These are phyloP conservation scores for Pyrus pyrifolia DNA, from an alignment of 306 rosid species.

Conservation along the genomic window DNA sequence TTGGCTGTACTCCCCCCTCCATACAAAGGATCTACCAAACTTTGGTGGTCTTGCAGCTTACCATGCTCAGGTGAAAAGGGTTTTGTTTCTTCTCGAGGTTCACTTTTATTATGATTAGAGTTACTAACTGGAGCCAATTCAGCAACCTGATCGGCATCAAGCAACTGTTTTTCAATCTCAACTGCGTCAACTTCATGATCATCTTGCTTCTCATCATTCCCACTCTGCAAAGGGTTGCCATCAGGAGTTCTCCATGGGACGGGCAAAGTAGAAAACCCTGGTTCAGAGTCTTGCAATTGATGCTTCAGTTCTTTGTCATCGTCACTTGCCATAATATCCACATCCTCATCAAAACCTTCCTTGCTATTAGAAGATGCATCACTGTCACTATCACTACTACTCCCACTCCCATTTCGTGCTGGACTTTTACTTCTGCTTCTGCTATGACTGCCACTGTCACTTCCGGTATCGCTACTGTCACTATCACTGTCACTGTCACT, in stretches of 20 bases:
- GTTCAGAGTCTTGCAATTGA: slow-evolving; percentile 47
- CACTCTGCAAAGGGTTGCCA: slow-evolving; percentile 39
- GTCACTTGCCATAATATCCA: slow-evolving; percentile 93
- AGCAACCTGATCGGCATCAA: slow-evolving; percentile 48
- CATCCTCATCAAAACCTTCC: slow-evolving; percentile 91
- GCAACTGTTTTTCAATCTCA: slow-evolving; percentile 62
- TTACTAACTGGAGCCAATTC: slow-evolving; percentile 29
- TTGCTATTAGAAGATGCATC: slow-evolving; percentile 85
- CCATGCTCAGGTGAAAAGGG: slow-evolving; percentile 42
- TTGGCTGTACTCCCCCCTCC: slow-evolving; percentile 44
- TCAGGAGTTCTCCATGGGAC: slow-evolving; percentile 49
- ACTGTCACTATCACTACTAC: slow-evolving; percentile 91
- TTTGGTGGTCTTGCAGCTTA: slow-evolving; percentile 51
- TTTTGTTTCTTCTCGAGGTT: slow-evolving; percentile 34
- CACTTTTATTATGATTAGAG: slow-evolving; percentile 27
- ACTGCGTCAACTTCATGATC: slow-evolving; percentile 56
- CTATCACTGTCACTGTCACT: slow-evolving; percentile 90
- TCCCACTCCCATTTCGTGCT: slow-evolving; percentile 63
- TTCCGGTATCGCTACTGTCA: slow-evolving; percentile 80
- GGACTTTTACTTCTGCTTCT: slow-evolving; percentile 79
- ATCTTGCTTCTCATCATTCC: slow-evolving; percentile 55
- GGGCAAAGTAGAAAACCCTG: slow-evolving; percentile 34
- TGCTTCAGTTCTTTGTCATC: slow-evolving; percentile 79
- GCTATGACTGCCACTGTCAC: slow-evolving; percentile 86
- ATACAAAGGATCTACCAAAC: slow-evolving; percentile 60